Evolutionary conservation across 2,329 filamentous ascomycete genomes (phyloP).

Genomic region (Cercospora nicotianae): DNA sequence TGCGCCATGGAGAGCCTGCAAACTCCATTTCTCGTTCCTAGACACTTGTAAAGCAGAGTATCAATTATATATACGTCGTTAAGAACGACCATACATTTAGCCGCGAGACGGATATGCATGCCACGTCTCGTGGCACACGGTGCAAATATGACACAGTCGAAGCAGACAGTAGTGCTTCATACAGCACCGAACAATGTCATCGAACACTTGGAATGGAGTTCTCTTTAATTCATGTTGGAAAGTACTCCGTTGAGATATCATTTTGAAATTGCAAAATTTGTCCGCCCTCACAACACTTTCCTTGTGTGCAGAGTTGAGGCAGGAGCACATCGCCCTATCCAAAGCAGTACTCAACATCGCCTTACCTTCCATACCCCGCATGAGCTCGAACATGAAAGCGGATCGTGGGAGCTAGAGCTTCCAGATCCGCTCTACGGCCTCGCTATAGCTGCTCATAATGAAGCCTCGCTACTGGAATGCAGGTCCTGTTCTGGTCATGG

Average conservation of each 20-base stretch:
- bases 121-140: background rate
- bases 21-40: too few species aligned
- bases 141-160: background rate
- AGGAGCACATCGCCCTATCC: background rate
- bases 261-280: too few species aligned
- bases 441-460: background rate
- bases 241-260: too few species aligned
- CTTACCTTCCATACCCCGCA: background rate
- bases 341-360: background rate
- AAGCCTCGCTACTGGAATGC: background rate
- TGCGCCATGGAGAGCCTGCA: too few species aligned
- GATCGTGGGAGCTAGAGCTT: background rate
- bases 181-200: too few species aligned
- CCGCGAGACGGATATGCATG: background rate
- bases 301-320: background rate
- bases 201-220: too few species aligned
- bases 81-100: too few species aligned
- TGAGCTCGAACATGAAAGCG: background rate
- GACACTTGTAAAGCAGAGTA: too few species aligned
- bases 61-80: too few species aligned
- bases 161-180: background rate
- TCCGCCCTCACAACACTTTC: background rate
- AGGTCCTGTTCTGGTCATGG: background rate
- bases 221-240: too few species aligned
- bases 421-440: background rate